Evolutionary conservation across 495 filamentous ascomycete genomes (phyloP).

Genomic region (Gamarada debralockiae): DNA sequence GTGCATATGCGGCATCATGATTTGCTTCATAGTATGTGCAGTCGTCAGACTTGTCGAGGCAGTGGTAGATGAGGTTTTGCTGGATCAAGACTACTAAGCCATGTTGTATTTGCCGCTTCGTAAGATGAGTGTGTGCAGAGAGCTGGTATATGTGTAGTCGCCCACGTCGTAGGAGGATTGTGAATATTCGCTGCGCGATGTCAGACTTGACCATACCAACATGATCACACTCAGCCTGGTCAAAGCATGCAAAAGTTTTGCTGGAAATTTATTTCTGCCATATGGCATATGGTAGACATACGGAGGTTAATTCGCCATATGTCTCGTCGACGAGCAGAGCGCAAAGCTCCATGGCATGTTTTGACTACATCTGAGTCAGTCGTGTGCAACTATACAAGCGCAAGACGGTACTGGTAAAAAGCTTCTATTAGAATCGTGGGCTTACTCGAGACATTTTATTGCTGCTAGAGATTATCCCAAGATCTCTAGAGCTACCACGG

Average conservation of each 20-base stretch:
- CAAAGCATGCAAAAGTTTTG: conserved; percentile 1
- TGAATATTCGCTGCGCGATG: conserved; percentile 64
- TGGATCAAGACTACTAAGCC: conserved; percentile 82
- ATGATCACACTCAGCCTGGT: conserved; percentile 1
- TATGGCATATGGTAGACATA: conserved; percentile 45
- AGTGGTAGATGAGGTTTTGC: conserved; percentile 78
- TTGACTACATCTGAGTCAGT: conserved; percentile 34
- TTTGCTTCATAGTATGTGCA: conserved; percentile 79
- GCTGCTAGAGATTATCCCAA: conserved; percentile 67
- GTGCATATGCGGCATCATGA: conserved; percentile 65
- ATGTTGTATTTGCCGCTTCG: conserved; percentile 64
- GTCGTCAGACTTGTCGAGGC: conserved; percentile 56
- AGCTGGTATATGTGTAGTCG: conserved; percentile 68
- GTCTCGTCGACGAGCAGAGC: conserved; percentile 82
- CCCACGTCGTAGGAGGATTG: conserved; percentile 71
- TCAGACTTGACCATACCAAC: conserved; percentile 18
- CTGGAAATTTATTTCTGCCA: neutral
- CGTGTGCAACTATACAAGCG: neutral
- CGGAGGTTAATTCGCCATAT: conserved; percentile 85
- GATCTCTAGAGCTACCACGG: conserved; percentile 66
- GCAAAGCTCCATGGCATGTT: conserved; percentile 75
- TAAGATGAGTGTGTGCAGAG: conserved; percentile 61
- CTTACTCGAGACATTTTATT: conserved; percentile 53
- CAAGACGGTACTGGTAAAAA: conserved; percentile 6
- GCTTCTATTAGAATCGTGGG: conserved; percentile 5